These are phyloP conservation scores for Eremochloa ophiuroides DNA, from an alignment of 176 grass and related monocot genomes.

Conservation along the genomic window DNA sequence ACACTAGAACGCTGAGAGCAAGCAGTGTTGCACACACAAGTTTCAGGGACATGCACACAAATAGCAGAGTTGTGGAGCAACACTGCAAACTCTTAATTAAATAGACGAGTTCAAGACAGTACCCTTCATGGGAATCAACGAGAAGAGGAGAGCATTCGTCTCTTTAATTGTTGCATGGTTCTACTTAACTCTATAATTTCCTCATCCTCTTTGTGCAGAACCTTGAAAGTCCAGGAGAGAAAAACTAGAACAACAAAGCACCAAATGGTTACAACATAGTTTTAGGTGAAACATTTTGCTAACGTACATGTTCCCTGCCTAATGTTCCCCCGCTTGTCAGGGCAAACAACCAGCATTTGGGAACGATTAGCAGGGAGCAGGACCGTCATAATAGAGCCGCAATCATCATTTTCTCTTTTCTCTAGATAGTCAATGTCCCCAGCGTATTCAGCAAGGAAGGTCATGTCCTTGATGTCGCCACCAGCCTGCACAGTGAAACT, in stretches of 20 bases:
- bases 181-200: slow-evolving; percentile 58
- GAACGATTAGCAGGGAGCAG: too few species aligned
- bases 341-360: too few species aligned
- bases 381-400: too few species aligned
- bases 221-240: slow-evolving; percentile 25
- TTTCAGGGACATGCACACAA: not conserved
- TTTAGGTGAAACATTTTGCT: too few species aligned
- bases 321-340: too few species aligned
- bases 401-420: too few species aligned
- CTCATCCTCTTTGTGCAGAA: slow-evolving; percentile 71
- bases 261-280: not conserved
- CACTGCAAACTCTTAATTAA: not conserved
- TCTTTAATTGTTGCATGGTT: slow-evolving; percentile 62
- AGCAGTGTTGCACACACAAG: not conserved
- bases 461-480: too few species aligned
- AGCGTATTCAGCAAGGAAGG: too few species aligned
- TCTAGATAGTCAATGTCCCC: too few species aligned
- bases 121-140: slow-evolving; percentile 65
- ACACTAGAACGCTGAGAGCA: not conserved
- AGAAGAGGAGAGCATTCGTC: slow-evolving; percentile 79
- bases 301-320: too few species aligned
- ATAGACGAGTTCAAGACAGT: slow-evolving; percentile 19
- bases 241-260: not conserved
- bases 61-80: not conserved
- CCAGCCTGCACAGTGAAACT: too few species aligned